A percentile compares a stretch with the other conserved stretches of the same genome.
Evolutionary conservation across 768 basidiomycete genomes (phyloP).

Genomic region (Amanita thiersii): DNA sequence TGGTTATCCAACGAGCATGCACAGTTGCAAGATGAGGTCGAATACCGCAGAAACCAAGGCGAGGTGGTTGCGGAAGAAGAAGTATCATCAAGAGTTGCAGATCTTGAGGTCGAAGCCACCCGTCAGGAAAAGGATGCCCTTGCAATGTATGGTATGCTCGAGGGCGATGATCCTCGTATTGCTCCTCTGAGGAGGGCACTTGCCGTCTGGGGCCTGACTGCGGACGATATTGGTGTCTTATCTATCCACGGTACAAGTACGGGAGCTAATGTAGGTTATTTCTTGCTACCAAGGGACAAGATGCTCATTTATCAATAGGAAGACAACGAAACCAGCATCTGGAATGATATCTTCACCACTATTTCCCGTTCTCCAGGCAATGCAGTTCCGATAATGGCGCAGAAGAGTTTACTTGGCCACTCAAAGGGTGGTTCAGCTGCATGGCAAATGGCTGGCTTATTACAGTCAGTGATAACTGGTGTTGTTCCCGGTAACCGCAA

Average conservation of each 20-base stretch:
- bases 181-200: conserved; percentile 92
- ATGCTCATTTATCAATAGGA: conserved; percentile 41
- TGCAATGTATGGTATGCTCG: conserved; percentile 93
- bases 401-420: conserved; percentile 96
- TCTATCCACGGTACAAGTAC: conserved; percentile 90
- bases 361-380: conserved; percentile 90
- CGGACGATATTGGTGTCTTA: conserved; percentile 86
- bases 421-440: conserved; percentile 99
- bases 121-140: conserved; percentile 91
- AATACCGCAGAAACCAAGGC: conserved; percentile 46
- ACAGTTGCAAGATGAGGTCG: conserved; percentile 74
- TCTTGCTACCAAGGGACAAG: background rate
- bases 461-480: conserved; percentile 79
- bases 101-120: conserved; percentile 85
- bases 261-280: conserved; percentile 55
- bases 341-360: conserved; percentile 90
- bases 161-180: conserved; percentile 77
- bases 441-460: conserved; percentile 91
- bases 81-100: conserved; percentile 66
- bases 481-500: conserved; percentile 94
- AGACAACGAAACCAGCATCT: conserved; percentile 95
- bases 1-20: conserved; percentile 90
- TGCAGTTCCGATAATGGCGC: conserved; percentile 95
- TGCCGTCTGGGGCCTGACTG: conserved; percentile 92
- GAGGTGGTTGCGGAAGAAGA: conserved; percentile 55